Conservation (phyloP, 1,284 basidiomycete species). For the Trametes pubescens region DNA sequence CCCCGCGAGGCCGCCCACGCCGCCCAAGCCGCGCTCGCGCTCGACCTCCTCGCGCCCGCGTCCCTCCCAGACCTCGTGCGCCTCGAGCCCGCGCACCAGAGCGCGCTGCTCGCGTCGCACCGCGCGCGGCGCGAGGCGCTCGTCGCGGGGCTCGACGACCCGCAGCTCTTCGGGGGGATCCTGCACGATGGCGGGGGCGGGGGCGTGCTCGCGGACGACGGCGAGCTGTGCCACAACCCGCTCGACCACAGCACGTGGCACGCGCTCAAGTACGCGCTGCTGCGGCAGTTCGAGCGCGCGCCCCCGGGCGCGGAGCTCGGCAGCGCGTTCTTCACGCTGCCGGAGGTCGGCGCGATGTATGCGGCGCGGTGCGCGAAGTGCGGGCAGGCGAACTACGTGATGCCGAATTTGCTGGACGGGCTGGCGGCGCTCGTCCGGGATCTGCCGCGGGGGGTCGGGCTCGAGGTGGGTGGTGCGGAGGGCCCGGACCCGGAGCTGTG, state of each 20-base stretch:
- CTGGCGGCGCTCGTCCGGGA: background rate
- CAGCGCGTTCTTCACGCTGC: constrained; percentile 19
- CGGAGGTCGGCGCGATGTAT: constrained; percentile 30
- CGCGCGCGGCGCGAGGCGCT: constrained; percentile 34
- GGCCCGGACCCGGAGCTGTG: background rate
- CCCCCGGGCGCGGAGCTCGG: constrained; percentile 26
- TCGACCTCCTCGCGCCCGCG: constrained; percentile 55
- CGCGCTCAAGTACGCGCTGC: constrained; percentile 34
- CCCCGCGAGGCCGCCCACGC: constrained; percentile 57
- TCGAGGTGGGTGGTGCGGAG: constrained; percentile 4
- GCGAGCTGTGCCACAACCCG: constrained; percentile 7
- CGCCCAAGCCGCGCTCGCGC: constrained; percentile 49
- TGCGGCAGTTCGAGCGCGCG: constrained; percentile 25
- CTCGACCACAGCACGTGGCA: constrained; percentile 29
- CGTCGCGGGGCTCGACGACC: constrained; percentile 33
- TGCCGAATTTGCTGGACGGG: constrained; percentile 9
- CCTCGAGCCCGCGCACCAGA: constrained; percentile 29
- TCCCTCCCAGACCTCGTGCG: constrained; percentile 26
- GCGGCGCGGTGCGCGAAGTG: constrained; percentile 20
- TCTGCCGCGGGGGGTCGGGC: constrained; percentile 5
- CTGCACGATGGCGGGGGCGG: constrained; percentile 15
- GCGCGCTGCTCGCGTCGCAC: constrained; percentile 35
- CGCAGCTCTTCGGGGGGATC: constrained; percentile 32
- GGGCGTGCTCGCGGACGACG: constrained; percentile 1
- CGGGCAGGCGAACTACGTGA: constrained; percentile 7